Evolutionary conservation across 108 stramenopile species (phyloP).

Genomic region (Aurantiochytrium sp.): DNA sequence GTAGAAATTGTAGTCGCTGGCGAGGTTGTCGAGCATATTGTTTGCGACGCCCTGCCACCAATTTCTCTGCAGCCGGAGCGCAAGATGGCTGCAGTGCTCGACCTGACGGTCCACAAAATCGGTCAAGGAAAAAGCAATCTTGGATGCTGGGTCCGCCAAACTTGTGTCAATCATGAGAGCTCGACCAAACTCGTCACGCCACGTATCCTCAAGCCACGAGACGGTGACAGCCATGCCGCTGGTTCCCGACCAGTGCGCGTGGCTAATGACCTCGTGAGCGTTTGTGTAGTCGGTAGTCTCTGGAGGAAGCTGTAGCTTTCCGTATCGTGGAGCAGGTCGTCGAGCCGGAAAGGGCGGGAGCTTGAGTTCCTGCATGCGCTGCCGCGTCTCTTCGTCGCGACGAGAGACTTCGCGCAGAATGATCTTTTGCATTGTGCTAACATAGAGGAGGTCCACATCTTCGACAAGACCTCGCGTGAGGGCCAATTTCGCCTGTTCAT

Average conservation of each 20-base stretch:
- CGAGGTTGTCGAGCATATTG: constrained; percentile 51
- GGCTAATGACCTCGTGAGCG: constrained; percentile 14
- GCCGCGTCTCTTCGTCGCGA: neutral
- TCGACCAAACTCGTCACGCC: constrained; percentile 34
- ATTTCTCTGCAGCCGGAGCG: constrained; percentile 25
- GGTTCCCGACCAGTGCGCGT: constrained; percentile 37
- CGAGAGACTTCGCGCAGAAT: constrained; percentile 27
- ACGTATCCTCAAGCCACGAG: constrained; percentile 46
- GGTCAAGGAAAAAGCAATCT: neutral
- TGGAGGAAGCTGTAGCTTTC: constrained; percentile 39
- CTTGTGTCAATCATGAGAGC: neutral
- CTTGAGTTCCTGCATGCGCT: constrained; percentile 22
- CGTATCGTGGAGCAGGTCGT: constrained; percentile 26
- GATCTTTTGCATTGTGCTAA: constrained; percentile 46
- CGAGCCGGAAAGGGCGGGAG: constrained; percentile 31
- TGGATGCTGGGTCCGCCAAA: neutral
- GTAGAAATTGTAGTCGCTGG: constrained; percentile 55
- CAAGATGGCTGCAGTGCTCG: neutral
- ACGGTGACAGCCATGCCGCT: constrained; percentile 41
- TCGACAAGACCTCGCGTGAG: constrained; percentile 41
- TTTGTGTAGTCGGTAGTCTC: constrained; percentile 24
- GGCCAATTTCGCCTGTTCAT: neutral
- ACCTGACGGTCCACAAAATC: constrained; percentile 7
- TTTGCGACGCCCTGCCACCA: constrained; percentile 48
- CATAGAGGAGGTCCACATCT: constrained; percentile 45